Percentiles rank a stretch among this genome's conserved stretches.
These are phyloP conservation scores for Ciborinia camelliae DNA, from an alignment of 2,329 filamentous ascomycete species.

Conservation along the genomic window DNA sequence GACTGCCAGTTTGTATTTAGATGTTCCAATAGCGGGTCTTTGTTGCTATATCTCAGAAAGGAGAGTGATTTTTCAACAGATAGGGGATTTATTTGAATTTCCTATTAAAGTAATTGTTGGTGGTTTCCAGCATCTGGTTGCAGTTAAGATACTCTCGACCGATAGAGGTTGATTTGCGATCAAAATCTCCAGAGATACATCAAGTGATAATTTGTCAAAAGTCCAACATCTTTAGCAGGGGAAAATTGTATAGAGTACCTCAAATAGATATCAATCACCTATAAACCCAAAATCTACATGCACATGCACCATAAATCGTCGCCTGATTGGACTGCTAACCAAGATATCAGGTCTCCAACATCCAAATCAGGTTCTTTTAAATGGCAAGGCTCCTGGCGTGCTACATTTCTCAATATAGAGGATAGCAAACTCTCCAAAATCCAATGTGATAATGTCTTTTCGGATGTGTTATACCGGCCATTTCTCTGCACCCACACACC, in stretches of 20 bases:
- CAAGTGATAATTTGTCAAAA: not conserved
- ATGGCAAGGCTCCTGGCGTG: constrained; percentile 84
- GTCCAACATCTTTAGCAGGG: not conserved
- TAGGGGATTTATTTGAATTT: not conserved
- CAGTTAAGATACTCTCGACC: not conserved
- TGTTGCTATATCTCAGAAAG: not conserved
- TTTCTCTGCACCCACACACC: constrained; percentile 82
- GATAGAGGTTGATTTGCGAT: not conserved
- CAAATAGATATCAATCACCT: not conserved
- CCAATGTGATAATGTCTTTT: constrained; percentile 77
- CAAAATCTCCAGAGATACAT: not conserved
- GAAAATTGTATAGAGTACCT: not conserved
- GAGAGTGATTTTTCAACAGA: not conserved
- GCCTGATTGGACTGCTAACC: constrained; percentile 20
- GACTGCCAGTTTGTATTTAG: not conserved
- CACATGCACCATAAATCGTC: not conserved
- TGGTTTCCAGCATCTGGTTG: not conserved
- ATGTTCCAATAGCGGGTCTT: not conserved
- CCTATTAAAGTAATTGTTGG: not conserved
- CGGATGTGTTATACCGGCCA: constrained; percentile 83
- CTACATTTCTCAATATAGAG: constrained; percentile 65
- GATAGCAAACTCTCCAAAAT: constrained; percentile 52
- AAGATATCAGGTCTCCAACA: constrained; percentile 28
- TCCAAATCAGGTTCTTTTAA: constrained; percentile 36
- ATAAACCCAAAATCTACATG: not conserved